Conservation (phyloP, 768 basidiomycete genomes). For the Termitomyces bulborhizus region DNA sequence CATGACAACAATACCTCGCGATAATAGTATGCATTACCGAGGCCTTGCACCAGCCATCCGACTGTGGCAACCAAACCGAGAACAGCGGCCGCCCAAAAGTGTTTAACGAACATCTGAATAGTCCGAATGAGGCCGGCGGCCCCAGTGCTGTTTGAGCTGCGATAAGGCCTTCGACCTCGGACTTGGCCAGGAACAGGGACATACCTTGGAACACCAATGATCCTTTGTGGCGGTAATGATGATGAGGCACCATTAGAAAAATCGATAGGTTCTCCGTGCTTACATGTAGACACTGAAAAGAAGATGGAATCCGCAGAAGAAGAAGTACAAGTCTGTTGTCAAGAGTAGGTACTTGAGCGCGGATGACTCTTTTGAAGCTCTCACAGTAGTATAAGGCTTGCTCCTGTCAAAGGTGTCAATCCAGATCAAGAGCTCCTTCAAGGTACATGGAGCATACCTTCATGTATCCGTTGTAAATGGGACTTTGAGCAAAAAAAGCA, state of each 20-base stretch:
- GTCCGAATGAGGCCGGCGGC: conserved; percentile 94
- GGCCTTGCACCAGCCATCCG: conserved; percentile 84
- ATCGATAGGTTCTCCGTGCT: conserved; percentile 21
- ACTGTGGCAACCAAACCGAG: conserved; percentile 75
- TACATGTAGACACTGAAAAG: conserved; percentile 90
- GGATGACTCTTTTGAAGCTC: conserved; percentile 24
- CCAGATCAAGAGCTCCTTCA: conserved; percentile 8
- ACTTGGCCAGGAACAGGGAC: conserved; percentile 19
- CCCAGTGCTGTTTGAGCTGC: conserved; percentile 57
- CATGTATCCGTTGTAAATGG: conserved; percentile 97
- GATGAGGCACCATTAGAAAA: conserved; percentile 22
- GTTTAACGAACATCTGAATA: conserved; percentile 69
- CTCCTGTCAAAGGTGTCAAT: conserved; percentile 47
- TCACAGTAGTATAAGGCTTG: conserved; percentile 91
- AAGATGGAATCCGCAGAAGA: conserved; percentile 94
- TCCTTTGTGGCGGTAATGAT: conserved; percentile 45
- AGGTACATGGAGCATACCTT: conserved; percentile 50
- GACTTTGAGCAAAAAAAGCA: conserved; percentile 38
- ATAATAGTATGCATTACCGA: conserved; percentile 78
- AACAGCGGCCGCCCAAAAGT: conserved; percentile 73
- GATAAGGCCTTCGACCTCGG: conserved; percentile 28
- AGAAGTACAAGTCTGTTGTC: conserved; percentile 84
- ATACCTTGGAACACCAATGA: conserved; percentile 88
- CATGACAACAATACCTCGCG: conserved; percentile 49
- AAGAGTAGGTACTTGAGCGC: conserved; percentile 21